Percentiles rank a stretch among this genome's conserved stretches.
These are phyloP conservation scores for Claviceps arundinis DNA, from an alignment of 2,329 filamentous ascomycete genomes.

Conservation along the genomic window DNA sequence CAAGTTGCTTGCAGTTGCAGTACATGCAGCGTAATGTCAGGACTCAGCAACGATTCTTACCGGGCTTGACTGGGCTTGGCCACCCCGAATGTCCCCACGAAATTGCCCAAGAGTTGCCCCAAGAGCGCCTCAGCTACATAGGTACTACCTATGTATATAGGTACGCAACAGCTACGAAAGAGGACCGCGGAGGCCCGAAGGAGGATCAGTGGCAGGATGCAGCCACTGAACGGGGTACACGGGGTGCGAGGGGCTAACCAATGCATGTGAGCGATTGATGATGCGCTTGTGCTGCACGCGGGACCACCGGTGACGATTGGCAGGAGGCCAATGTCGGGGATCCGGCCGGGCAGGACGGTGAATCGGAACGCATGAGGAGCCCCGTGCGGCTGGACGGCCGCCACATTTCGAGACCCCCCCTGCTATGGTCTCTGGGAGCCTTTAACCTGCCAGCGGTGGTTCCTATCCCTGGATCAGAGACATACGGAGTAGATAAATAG, in stretches of 20 bases:
- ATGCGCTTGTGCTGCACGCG: not conserved
- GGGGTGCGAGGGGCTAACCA: not conserved
- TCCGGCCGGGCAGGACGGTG: no score
- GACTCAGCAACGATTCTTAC: not conserved
- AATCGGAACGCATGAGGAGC: not conserved
- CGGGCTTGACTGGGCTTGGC: not conserved
- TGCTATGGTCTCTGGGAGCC: not conserved
- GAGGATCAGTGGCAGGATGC: not conserved
- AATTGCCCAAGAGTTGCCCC: not conserved
- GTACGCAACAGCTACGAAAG: not conserved
- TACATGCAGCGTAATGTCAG: not conserved
- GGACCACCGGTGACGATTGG: not conserved
- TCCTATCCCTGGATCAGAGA: no score
- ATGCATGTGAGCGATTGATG: not conserved
- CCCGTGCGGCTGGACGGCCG: not conserved
- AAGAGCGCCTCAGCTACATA: not conserved
- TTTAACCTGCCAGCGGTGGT: no score
- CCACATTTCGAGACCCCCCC: not conserved
- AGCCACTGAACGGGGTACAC: not conserved
- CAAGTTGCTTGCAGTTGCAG: not conserved
- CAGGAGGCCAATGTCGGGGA: not conserved
- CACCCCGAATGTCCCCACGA: not conserved
- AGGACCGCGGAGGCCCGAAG: not conserved
- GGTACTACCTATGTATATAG: not conserved
- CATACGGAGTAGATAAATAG: no score